Base-by-base conservation (phyloP, 768 basidiomycete genomes). In the Imleria badia region DNA sequence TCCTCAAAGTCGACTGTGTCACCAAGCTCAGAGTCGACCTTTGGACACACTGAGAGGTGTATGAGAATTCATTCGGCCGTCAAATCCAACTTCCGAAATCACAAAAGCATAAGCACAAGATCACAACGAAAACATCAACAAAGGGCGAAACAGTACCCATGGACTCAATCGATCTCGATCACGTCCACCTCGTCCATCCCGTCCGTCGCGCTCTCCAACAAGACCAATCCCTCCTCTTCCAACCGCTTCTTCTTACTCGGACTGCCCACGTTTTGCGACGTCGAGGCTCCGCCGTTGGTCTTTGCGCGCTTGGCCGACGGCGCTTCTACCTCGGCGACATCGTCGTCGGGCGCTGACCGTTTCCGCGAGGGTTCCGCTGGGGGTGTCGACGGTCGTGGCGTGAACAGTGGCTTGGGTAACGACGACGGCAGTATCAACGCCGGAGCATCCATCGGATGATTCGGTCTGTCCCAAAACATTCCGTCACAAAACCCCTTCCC, bases 161-260 rank as follows among this genome's bases (percentile, higher is more conserved):
- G n/a, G n/a, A n/a, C 41, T 79, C 71, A 81, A 63, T 86, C 81
- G 59, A 85, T 78, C 67, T 72, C 78, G 48, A 85, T 84, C 12
- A 84, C 68, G 56, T 86, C 84, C 46, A 85, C 84, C 22, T 80
- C 65, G 26, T 74, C 84, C 30, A 85, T 66, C 60, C 68, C 62
- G 58, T 85, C 84, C 52, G 81, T 75, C 33, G 74, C 76, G 12
- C 75, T 73, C 31, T 89, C 87, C 66, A 93, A 69, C 61, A 90
- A 58, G 33, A 93, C 66, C 42, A 92, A 62, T 10, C 90, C 91
- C 51, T 92, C 89, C 62, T 87, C 84, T 44, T 92, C 90, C 52
- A 91, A 65, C 58, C 74, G 70, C 52, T 81, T 71, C 62, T 78
- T 82, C 73, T 89, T 88, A 62, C 80, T 86, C 15, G 86, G 86